A percentile compares a stretch with the other conserved stretches of the same genome.
phyloP scores from a whole-genome alignment of 495 filamentous ascomycete genomes.

The Chaetomium fimeti region DNA sequence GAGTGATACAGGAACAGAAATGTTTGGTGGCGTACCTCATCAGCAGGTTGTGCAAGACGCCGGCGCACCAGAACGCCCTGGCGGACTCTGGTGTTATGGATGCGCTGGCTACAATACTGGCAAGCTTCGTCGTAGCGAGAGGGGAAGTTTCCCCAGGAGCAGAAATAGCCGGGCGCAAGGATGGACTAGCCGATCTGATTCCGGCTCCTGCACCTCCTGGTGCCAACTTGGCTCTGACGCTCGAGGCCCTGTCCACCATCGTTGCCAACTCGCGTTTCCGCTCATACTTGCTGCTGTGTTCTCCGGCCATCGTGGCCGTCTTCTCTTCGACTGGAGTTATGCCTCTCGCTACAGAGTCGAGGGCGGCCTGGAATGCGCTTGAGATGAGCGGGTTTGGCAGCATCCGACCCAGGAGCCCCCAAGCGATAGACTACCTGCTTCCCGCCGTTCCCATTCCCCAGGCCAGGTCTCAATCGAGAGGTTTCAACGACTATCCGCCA shows the following conservation, averaged over 20 bases:
- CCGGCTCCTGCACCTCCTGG: conserved; percentile 58
- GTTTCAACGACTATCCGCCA: conserved; percentile 56
- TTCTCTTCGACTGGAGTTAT: conserved; percentile 53
- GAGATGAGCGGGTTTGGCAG: conserved; percentile 34
- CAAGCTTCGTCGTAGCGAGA: conserved; percentile 65
- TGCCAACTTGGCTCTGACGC: conserved; percentile 62
- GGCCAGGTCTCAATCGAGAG: conserved; percentile 14
- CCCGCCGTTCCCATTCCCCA: conserved; percentile 45
- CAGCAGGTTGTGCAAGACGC: conserved; percentile 58
- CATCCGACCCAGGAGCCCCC: conserved; percentile 34
- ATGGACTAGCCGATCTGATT: conserved; percentile 47
- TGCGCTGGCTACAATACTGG: conserved; percentile 71
- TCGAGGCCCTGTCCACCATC: conserved; percentile 80
- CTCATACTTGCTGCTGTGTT: conserved; percentile 73
- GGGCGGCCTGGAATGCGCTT: conserved; percentile 41
- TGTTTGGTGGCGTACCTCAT: conserved; percentile 64
- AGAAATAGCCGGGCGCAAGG: conserved; percentile 42
- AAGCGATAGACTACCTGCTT: conserved; percentile 60
- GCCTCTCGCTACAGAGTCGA: conserved; percentile 27
- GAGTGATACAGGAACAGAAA: conserved; percentile 61
- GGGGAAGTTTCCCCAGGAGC: conserved; percentile 63
- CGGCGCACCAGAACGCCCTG: conserved; percentile 65
- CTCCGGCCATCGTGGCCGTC: conserved; percentile 68
- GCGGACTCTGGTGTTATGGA: conserved; percentile 74
- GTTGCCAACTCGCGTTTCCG: conserved; percentile 76